Conservation (phyloP, 2,329 filamentous ascomycete genomes). For the Aureobasidium zeae region DNA sequence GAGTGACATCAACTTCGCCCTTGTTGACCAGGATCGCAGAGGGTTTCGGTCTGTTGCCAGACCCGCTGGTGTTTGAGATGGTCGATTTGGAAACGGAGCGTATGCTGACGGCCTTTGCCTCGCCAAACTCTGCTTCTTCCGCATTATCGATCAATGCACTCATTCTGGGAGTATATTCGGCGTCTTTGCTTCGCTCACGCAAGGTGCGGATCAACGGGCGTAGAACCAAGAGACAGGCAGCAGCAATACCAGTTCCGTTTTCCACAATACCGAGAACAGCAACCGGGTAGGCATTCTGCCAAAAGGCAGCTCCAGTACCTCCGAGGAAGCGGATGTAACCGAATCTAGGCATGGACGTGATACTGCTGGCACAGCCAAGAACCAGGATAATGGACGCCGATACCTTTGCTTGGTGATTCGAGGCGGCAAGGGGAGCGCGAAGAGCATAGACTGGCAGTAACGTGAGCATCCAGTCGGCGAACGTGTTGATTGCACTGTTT, state of each 20-base stretch:
- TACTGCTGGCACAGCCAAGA: not conserved
- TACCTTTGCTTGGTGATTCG: slow-evolving; percentile 7
- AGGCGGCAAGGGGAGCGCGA: not conserved
- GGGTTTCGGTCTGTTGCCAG: slow-evolving; percentile 1
- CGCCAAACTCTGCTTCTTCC: slow-evolving; percentile 5
- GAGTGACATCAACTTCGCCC: not conserved
- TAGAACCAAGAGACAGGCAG: slow-evolving; percentile 26
- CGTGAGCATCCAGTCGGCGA: slow-evolving; percentile 1
- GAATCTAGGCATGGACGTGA: slow-evolving; percentile 9
- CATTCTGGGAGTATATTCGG: not conserved
- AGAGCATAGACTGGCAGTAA: slow-evolving; percentile 11
- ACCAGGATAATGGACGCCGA: slow-evolving; percentile 7
- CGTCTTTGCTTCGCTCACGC: not conserved
- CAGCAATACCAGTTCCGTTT: slow-evolving; percentile 27
- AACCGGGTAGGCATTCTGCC: slow-evolving; percentile 19
- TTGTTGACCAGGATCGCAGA: not conserved
- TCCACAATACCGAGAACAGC: slow-evolving; percentile 26
- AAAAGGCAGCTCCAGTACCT: slow-evolving; percentile 2
- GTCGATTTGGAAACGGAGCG: not conserved
- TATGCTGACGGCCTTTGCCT: not conserved
- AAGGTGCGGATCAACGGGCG: slow-evolving; percentile 24
- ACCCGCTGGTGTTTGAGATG: not conserved
- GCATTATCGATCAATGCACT: not conserved
- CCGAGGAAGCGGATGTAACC: slow-evolving; percentile 1
- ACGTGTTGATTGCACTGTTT: slow-evolving; percentile 9